A percentile compares a stretch with the other conserved stretches of the same genome.
These are phyloP conservation scores for Xerophyta viscosa DNA, from an alignment of 106 monocot genomes.

Conservation along the genomic window DNA sequence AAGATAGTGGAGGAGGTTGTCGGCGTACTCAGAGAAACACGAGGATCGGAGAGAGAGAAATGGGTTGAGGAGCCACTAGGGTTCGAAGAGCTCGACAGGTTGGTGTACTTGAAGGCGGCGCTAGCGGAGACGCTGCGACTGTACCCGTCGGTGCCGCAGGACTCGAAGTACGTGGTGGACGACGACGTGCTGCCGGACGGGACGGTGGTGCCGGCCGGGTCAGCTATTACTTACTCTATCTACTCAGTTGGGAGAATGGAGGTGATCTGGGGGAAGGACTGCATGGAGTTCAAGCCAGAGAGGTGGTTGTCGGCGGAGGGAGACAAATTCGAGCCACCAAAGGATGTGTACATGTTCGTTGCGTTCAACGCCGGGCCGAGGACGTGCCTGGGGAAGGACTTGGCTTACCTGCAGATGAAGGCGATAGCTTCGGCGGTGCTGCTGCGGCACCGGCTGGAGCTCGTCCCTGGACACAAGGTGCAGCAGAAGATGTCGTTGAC, in stretches of 20 bases:
- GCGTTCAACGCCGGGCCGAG: slow-evolving; percentile 91
- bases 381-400: slow-evolving; percentile 71
- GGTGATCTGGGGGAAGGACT: slow-evolving; percentile 73
- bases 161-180: slow-evolving; percentile 63
- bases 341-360: slow-evolving; percentile 66
- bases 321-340: slow-evolving; percentile 36
- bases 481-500: slow-evolving; percentile 97
- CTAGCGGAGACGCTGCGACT: slow-evolving; percentile 74
- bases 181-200: slow-evolving; percentile 84
- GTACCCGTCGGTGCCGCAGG: slow-evolving; percentile 82
- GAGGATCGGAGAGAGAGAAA: slow-evolving; percentile 25
- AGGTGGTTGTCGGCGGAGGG: slow-evolving; percentile 51
- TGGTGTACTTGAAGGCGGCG: slow-evolving; percentile 77
- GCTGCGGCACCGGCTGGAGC: slow-evolving; percentile 45
- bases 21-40: slow-evolving; percentile 40
- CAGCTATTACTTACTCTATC: slow-evolving; percentile 77
- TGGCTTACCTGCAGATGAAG: slow-evolving; percentile 93
- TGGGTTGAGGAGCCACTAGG: slow-evolving; percentile 57
- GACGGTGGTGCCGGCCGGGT: slow-evolving; percentile 59
- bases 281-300: slow-evolving; percentile 75
- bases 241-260: slow-evolving; percentile 80
- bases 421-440: slow-evolving; percentile 66
- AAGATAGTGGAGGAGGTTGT: slow-evolving; percentile 53
- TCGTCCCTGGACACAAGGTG: slow-evolving; percentile 56
- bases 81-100: slow-evolving; percentile 68